Base-by-base conservation (phyloP, 2,329 filamentous ascomycete genomes). In the Pyrenophora seminiperda region DNA sequence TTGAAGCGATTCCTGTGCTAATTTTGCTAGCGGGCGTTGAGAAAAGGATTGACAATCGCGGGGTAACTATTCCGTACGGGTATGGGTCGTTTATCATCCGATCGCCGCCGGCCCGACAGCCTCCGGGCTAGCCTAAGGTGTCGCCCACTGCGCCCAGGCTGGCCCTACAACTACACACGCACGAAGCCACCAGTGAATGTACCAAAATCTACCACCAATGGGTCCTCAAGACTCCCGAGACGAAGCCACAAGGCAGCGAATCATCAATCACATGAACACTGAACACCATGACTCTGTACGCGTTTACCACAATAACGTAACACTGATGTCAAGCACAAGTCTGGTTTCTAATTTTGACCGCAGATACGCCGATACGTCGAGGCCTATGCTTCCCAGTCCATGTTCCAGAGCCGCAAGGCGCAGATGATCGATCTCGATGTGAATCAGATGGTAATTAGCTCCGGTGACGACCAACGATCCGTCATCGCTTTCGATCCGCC, bases 231-330 rank as follows among this genome's bases (percentile, higher is more conserved):
- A 59, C 64, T 32, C 44, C 63, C 47, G 65, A 68, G 78, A 81
- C 45, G 75, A 73, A 31, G 78, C 76, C 0, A 74, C 77, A 50
- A 84, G 84, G 66, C 64, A 78, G 50, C 83, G 86, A 50, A 86
- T 91, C 71, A 83, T 93, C 67, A 79, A 79, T 27, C 92, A 97
- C 78, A 94, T 97, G 90, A 96, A 97, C 76, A 77, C 78, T 34
- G 88, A 93, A 73, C 93, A 96, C 75, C 77, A 81, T 42, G 81
- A 84, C 61, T 90, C 90, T 50, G 84, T 79, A 69, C 32, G 47
- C 42, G 24, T n/a, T n/a, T n/a, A n/a, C 18, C 31, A 11, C 17
- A 27, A 27, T 10, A 27, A 41, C 15, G 13, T 37, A 51, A 31
- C 19, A 17, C 37, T 41, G 22, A 47, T 32, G 17, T 37, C 29